phyloP scores from a whole-genome alignment of 2,329 filamentous ascomycete genomes.

The Colletotrichum liriopes region DNA sequence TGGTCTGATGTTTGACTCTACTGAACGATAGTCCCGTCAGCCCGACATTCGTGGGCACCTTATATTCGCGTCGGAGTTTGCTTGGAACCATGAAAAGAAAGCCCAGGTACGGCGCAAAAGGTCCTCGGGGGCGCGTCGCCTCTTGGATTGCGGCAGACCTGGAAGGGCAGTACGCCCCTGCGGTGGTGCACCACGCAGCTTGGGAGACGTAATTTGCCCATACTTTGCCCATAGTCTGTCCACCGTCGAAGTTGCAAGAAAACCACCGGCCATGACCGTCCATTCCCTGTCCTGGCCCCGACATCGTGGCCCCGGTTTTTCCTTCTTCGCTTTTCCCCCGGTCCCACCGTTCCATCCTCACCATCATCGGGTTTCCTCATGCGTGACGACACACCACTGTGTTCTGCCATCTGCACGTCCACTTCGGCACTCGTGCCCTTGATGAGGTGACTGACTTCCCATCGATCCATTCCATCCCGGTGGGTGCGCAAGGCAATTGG shows the following conservation, averaged over 20 bases:
- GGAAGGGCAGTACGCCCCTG: not conserved
- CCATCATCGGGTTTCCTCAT: conserved; percentile 1
- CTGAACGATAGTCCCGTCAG: not conserved
- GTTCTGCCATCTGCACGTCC: conserved; percentile 6
- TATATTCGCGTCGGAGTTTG: not conserved
- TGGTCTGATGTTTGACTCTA: not conserved
- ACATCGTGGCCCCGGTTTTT: not conserved
- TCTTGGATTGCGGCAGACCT: no score
- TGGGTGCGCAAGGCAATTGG: not conserved
- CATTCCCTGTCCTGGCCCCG: not conserved
- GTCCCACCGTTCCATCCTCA: not conserved
- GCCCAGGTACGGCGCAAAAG: not conserved
- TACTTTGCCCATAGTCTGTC: no score
- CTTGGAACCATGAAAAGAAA: not conserved
- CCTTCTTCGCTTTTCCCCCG: not conserved
- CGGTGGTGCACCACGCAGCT: not conserved
- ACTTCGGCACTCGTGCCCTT: conserved; percentile 10
- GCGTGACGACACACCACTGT: conserved; percentile 22
- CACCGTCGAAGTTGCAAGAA: not conserved
- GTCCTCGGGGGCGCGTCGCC: not conserved
- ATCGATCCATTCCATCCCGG: not conserved
- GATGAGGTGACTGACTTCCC: not conserved
- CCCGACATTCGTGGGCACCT: not conserved
- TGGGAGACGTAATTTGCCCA: not conserved
- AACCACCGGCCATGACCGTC: not conserved